Evolutionary conservation across 768 basidiomycete species (phyloP).

Genomic region (Sporobolomyces phaffii): DNA sequence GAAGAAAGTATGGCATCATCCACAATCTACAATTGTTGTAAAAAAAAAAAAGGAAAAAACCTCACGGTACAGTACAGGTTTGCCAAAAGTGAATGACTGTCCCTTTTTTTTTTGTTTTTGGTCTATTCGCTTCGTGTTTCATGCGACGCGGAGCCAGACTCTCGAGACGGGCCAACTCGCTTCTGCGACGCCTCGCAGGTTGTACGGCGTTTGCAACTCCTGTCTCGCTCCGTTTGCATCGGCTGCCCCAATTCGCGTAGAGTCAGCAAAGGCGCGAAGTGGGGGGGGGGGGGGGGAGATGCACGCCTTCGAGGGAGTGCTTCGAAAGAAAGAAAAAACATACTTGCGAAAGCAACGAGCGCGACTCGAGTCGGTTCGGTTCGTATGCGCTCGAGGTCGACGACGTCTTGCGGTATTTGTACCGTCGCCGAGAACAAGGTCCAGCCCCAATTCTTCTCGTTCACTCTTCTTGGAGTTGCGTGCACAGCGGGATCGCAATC

Average conservation of each 20-base stretch:
- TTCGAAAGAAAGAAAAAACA: background rate
- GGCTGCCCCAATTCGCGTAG: no score
- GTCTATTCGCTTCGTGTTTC: no score
- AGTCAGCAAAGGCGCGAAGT: no score
- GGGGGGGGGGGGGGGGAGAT: no score
- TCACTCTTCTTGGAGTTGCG: background rate
- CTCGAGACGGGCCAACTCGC: slow-evolving; percentile 24
- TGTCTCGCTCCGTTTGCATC: slow-evolving; percentile 19
- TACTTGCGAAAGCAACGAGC: slow-evolving; percentile 18
- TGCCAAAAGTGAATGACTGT: no score
- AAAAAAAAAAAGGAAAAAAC: no score
- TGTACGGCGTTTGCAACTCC: slow-evolving; percentile 25
- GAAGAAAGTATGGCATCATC: no score
- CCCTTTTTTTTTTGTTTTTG: no score
- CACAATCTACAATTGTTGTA: no score
- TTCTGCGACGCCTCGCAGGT: slow-evolving; percentile 28
- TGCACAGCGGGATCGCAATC: background rate
- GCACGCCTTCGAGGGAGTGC: no score
- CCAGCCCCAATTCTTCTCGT: slow-evolving; percentile 20
- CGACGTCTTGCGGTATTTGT: background rate
- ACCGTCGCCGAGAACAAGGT: slow-evolving; percentile 14
- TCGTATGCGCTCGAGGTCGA: background rate
- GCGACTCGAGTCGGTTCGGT: background rate
- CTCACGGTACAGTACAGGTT: no score
- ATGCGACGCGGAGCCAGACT: background rate